Base-by-base conservation (phyloP, 208 protist species). In the Crithidia fasciculata region DNA sequence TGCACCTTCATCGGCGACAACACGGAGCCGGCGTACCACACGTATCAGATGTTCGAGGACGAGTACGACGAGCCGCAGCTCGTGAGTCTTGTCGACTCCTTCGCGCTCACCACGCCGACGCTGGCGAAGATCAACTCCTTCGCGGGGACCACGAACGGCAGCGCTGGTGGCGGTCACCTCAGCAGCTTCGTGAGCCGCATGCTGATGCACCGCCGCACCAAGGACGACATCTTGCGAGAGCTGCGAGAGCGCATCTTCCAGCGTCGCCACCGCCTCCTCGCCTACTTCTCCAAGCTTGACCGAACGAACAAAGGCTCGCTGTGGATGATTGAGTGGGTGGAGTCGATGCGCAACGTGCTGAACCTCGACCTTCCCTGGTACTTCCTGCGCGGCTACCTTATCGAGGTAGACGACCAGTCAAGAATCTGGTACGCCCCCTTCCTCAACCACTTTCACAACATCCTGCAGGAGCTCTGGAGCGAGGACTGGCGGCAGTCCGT, bases 261-360 rank as follows among this genome's bases (percentile, higher is more conserved):
- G 68, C 80, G 89, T n/a, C 83, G 88, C 16, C 89, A 96, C 73
- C 86, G 88, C 54, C 81, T 96, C n/a, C 76, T 96, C 68, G 83
- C 88, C 8, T 95, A 93, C 81, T 96, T 95, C 80, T 85, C 83
- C 7, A 91, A 93, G 78, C 86, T 95, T 5, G 92, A 96, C 74
- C 89, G 88, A 62, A 95, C 92, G n/a, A 91, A 92, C 64, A 95
- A 94, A 64, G 92, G 90, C 8, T 95, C 92, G 36, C 66, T 96
- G 66, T 96, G 92, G 92, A 93, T 94, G 73, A 95, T 94, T 69
- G 92, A 96, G 80, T 96, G 92, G 92, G 86, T 89, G 60, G 90
- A 96, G 76, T 83, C 88, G 61, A 93, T 96, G 88, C 80, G 90
- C 39, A 94, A 92, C 71, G 87, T 96, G 37, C 68, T 95, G 66